A percentile compares a stretch with the other conserved stretches of the same genome.
Conservation (phyloP, 2,329 filamentous ascomycete species). For the Talaromyces sp. region DNA sequence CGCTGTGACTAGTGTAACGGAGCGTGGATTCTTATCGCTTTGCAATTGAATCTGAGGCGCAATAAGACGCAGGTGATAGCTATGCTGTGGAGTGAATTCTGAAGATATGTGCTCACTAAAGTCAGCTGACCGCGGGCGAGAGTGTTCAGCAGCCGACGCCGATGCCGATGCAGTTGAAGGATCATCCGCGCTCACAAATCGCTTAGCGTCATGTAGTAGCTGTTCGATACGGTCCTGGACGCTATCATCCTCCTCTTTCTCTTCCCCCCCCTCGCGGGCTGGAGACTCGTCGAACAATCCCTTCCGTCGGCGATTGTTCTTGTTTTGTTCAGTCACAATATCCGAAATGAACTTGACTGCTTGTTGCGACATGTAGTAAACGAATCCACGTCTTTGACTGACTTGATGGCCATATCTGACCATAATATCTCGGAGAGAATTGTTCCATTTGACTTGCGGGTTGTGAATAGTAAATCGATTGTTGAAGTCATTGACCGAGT, state of each 20-base stretch:
- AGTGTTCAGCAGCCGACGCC: constrained; percentile 35
- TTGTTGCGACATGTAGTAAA: constrained; percentile 93
- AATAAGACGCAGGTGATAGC: constrained; percentile 90
- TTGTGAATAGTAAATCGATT: constrained; percentile 99
- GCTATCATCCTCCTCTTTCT: constrained; percentile 60
- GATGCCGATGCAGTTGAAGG: constrained; percentile 33
- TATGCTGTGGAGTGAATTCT: constrained; percentile 87
- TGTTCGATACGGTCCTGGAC: constrained; percentile 83
- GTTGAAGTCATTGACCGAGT: constrained; percentile 92
- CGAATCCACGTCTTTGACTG: constrained; percentile 88
- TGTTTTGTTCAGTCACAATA: constrained; percentile 90
- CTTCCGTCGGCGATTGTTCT: constrained; percentile 54
- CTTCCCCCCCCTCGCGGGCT: constrained; percentile 20
- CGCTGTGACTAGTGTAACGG: constrained; percentile 92
- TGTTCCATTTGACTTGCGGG: constrained; percentile 97
- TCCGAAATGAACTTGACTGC: constrained; percentile 98
- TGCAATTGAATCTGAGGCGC: constrained; percentile 97
- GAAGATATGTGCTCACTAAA: constrained; percentile 73
- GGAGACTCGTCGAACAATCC: constrained; percentile 13
- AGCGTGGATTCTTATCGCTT: constrained; percentile 95
- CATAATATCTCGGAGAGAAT: constrained; percentile 90
- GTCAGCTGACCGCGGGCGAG: constrained; percentile 39
- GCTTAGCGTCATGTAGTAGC: constrained; percentile 76
- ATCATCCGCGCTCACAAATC: constrained; percentile 72
- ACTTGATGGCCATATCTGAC: constrained; percentile 97